These are phyloP conservation scores for Krasilnikovozyma curviuscula DNA, from an alignment of 768 basidiomycete genomes.

Conservation along the genomic window DNA sequence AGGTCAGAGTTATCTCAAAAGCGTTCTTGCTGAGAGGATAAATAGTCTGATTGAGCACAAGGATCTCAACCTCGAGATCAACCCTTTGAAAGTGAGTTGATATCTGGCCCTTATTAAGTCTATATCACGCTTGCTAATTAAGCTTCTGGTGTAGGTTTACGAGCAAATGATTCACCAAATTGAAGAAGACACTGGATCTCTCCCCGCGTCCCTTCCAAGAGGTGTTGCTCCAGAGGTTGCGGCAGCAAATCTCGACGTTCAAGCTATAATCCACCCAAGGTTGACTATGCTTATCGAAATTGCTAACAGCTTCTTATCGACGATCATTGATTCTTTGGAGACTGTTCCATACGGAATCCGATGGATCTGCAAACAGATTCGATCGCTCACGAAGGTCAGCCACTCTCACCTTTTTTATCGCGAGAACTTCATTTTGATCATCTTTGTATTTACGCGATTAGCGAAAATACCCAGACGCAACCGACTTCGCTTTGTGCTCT, in stretches of 20 bases:
- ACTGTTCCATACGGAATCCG: conserved; percentile 97
- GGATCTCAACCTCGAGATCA: conserved; percentile 96
- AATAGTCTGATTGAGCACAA: conserved; percentile 98
- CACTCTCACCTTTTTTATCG: conserved; percentile 45
- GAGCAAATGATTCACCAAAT: conserved; percentile 99
- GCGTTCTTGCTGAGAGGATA: conserved; percentile 89
- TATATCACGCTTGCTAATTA: not conserved
- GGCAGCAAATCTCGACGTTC: conserved; percentile 81
- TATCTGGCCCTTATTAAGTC: not conserved
- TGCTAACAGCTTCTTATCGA: conserved; percentile 87
- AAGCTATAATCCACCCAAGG: conserved; percentile 91
- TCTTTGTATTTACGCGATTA: conserved; percentile 71
- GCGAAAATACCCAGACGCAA: conserved; percentile 98
- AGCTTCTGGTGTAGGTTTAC: conserved; percentile 50
- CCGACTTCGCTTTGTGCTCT: conserved; percentile 94
- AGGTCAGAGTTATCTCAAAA: conserved; percentile 94
- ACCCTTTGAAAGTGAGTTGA: conserved; percentile 69
- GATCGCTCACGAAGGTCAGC: conserved; percentile 74
- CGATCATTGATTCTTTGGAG: conserved; percentile 96
- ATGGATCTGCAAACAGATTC: conserved; percentile 99
- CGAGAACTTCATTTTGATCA: conserved; percentile 96
- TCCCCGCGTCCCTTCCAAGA: conserved; percentile 77
- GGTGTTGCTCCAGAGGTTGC: conserved; percentile 91
- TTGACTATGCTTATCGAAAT: conserved; percentile 99
- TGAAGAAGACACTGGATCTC: conserved; percentile 82